A percentile compares a stretch with the other conserved stretches of the same genome.
Evolutionary conservation across 2,329 filamentous ascomycete species (phyloP).

Genomic region (Thielaviopsis ethacetica): DNA sequence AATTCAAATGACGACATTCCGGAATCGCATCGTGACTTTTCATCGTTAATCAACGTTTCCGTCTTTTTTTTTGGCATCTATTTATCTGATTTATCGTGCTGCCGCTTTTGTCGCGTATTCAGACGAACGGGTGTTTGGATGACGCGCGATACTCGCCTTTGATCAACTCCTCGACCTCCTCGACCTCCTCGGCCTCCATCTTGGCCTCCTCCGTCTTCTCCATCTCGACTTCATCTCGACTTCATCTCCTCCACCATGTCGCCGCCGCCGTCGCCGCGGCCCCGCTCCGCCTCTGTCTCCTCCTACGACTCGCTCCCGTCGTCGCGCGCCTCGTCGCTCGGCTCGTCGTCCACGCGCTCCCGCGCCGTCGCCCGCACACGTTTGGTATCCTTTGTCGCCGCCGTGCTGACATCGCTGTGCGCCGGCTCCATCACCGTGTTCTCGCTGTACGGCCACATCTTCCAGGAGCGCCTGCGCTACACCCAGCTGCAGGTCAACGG

Average conservation of each 20-base stretch:
- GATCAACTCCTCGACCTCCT: not conserved
- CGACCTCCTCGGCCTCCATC: not conserved
- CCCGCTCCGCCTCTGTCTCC: constrained; percentile 1
- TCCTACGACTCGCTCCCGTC: not conserved
- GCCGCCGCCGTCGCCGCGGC: not conserved
- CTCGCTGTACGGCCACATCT: constrained; percentile 81
- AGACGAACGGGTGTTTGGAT: not conserved
- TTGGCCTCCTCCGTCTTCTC: not conserved
- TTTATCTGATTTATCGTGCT: not conserved
- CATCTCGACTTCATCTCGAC: not conserved
- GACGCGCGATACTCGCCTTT: not conserved
- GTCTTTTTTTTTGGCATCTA: not conserved
- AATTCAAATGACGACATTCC: not conserved
- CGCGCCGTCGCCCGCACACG: constrained; percentile 2
- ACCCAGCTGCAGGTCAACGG: constrained; percentile 85
- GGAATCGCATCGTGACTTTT: not conserved
- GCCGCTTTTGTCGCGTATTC: not conserved
- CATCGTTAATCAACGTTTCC: not conserved
- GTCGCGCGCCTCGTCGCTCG: not conserved
- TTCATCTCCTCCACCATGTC: too few relatives aligned
- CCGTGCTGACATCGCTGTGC: constrained; percentile 48
- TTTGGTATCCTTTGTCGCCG: constrained; percentile 30
- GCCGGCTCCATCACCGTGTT: constrained; percentile 87
- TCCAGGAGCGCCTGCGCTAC: constrained; percentile 76
- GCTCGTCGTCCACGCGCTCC: not conserved